Evolutionary conservation across 192 early-diverging fungal species (phyloP).

Genomic region (Coemansia sp.): DNA sequence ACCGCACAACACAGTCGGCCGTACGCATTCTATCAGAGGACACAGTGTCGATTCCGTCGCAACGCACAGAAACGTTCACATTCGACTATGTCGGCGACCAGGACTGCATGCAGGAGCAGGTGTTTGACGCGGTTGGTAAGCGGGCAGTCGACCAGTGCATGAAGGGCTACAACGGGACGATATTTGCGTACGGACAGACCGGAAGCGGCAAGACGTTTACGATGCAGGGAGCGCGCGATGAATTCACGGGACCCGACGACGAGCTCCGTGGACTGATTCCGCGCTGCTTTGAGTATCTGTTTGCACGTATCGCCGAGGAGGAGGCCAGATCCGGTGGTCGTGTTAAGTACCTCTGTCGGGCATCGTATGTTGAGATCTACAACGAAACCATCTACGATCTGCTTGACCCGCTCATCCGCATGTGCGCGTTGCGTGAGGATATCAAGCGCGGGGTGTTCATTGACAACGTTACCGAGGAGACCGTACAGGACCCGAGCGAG

Average conservation of each 20-base stretch:
- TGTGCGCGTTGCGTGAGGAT: slow-evolving; percentile 64
- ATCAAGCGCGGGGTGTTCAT: slow-evolving; percentile 69
- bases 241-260: slow-evolving; percentile 69
- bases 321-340: slow-evolving; percentile 52
- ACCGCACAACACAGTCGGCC: slow-evolving; percentile 45
- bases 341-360: slow-evolving; percentile 76
- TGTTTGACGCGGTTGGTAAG: slow-evolving; percentile 58
- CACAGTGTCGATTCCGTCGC: slow-evolving; percentile 54
- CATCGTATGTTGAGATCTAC: slow-evolving; percentile 93
- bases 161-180: slow-evolving; percentile 73
- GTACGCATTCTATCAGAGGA: slow-evolving; percentile 50
- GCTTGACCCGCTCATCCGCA: slow-evolving; percentile 64
- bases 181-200: slow-evolving; percentile 76
- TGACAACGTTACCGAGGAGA: slow-evolving; percentile 66
- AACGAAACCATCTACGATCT: slow-evolving; percentile 91
- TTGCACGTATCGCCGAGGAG: slow-evolving; percentile 57
- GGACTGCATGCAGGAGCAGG: slow-evolving; percentile 52
- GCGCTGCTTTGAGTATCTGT: slow-evolving; percentile 65
- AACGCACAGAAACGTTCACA: slow-evolving; percentile 62
- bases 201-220: slow-evolving; percentile 77
- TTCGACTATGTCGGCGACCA: slow-evolving; percentile 68
- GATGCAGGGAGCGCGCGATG: slow-evolving; percentile 80
- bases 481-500: slow-evolving; percentile 61
- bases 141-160: slow-evolving; percentile 67
- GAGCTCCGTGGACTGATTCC: slow-evolving; percentile 67